Evolutionary conservation across 345 rosid species (phyloP).

Genomic region (Luvunga scandens): DNA sequence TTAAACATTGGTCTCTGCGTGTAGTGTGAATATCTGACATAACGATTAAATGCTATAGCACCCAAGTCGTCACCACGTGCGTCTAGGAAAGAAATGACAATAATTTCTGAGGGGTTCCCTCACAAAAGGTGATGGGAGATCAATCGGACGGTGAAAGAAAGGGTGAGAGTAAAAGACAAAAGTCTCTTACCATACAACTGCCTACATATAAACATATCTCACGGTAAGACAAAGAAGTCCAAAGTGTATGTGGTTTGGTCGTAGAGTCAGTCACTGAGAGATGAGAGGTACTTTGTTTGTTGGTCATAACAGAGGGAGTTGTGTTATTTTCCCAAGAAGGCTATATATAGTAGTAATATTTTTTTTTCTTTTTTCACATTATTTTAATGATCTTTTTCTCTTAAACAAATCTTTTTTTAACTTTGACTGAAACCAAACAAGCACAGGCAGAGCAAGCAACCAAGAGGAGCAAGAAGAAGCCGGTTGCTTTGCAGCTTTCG

Average conservation of each 20-base stretch:
- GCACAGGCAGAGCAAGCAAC: neutral
- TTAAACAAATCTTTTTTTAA: neutral
- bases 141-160: too few species aligned
- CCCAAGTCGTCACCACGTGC: too few species aligned
- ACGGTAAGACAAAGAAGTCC: neutral
- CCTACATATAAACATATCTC: neutral
- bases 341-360: neutral
- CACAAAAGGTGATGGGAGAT: neutral
- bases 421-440: conserved; percentile 28
- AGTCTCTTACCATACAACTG: neutral
- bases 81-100: too few species aligned
- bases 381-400: neutral
- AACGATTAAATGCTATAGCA: too few species aligned
- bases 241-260: conserved; percentile 3
- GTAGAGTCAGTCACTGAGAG: neutral
- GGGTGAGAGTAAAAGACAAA: too few species aligned
- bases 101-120: neutral
- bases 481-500: conserved; percentile 41
- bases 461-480: conserved; percentile 3
- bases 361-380: neutral
- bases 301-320: neutral
- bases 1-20: too few species aligned
- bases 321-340: conserved; percentile 25
- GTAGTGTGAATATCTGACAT: too few species aligned
- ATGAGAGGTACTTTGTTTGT: neutral